These are phyloP conservation scores for Symbiodinium natans DNA, from an alignment of 73 alveolate genomes.

Conservation along the genomic window DNA sequence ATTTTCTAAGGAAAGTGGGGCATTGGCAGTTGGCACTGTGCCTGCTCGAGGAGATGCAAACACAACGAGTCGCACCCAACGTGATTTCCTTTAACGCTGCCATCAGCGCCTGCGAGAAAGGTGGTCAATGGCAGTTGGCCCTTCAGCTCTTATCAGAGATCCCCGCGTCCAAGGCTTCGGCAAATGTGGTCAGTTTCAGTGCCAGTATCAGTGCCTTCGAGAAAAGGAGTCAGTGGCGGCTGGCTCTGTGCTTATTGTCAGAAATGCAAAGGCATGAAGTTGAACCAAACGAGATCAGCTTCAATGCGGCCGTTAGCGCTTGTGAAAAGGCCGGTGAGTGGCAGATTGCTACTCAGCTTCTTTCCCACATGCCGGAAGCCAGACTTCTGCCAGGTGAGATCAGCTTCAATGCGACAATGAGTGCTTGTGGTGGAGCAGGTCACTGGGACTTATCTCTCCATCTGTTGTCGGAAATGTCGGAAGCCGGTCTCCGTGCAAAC, in stretches of 20 bases:
- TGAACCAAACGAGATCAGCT: background rate
- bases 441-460: background rate
- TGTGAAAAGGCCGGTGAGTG: background rate
- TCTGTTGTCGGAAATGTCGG: background rate
- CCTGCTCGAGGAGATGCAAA: background rate
- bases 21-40: background rate
- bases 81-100: background rate
- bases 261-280: background rate
- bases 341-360: background rate
- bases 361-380: background rate
- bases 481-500: background rate
- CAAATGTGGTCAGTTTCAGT: background rate
- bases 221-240: background rate
- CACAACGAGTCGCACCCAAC: background rate
- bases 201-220: background rate
- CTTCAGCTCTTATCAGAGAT: background rate
- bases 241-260: background rate
- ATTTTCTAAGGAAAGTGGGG: background rate
- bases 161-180: background rate
- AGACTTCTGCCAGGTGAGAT: background rate
- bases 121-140: background rate
- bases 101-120: background rate
- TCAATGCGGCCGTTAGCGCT: background rate
- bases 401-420: background rate
- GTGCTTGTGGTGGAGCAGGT: background rate